Evolutionary conservation across 108 stramenopile species (phyloP).

Genomic region (Craspedostauros australis): DNA sequence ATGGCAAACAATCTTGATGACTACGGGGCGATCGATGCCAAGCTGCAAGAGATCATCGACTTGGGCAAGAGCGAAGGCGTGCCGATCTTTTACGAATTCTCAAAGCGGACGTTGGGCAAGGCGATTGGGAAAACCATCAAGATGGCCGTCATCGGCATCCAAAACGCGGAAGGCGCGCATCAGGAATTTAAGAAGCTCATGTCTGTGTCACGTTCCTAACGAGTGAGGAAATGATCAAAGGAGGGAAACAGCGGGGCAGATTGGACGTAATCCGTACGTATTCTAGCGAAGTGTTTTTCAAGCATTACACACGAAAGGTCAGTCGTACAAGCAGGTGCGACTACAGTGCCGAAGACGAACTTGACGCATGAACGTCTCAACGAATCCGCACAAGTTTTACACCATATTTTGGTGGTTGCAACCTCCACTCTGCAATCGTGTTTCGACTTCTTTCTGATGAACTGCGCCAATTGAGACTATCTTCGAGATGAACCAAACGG

Average conservation of each 20-base stretch:
- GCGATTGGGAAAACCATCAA: slow-evolving; percentile 85
- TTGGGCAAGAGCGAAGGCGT: slow-evolving; percentile 56
- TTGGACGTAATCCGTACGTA: no score
- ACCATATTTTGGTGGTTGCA: no score
- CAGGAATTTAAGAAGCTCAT: slow-evolving; percentile 81
- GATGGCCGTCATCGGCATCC: slow-evolving; percentile 84
- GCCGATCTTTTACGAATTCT: slow-evolving; percentile 83
- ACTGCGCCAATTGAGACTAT: no score
- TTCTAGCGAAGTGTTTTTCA: no score
- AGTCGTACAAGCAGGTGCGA: no score
- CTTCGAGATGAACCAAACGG: no score
- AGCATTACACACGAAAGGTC: no score
- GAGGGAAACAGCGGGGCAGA: slow-evolving; percentile 8
- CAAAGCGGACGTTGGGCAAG: slow-evolving; percentile 79
- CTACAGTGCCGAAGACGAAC: neutral
- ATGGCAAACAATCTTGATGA: slow-evolving; percentile 92
- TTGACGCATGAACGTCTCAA: neutral
- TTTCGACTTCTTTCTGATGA: no score
- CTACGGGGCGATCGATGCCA: slow-evolving; percentile 77
- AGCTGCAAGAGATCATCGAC: slow-evolving; percentile 79
- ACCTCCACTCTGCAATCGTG: no score
- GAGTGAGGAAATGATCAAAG: neutral
- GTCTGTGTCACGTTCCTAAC: neutral
- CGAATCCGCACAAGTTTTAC: no score
- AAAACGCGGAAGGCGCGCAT: slow-evolving; percentile 90